Evolutionary conservation across 2,329 filamentous ascomycete species (phyloP).

Genomic region (Fusarium sp.): DNA sequence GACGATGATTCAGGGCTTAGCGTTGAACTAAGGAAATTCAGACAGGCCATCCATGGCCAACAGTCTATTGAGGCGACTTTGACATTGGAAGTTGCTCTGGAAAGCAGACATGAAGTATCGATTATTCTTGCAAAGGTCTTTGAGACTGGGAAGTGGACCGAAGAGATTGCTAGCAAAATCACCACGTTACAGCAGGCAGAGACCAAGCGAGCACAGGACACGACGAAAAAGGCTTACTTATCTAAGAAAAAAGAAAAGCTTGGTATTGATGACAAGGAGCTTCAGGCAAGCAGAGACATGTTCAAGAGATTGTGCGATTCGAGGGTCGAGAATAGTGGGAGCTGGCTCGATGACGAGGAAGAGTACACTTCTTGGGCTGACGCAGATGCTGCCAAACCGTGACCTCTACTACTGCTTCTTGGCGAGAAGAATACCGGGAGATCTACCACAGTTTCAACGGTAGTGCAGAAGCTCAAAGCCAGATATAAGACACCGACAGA

Average conservation of each 20-base stretch:
- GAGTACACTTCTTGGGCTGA: not conserved
- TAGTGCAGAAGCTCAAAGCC: not conserved
- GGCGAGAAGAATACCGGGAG: not conserved
- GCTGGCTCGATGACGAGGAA: not conserved
- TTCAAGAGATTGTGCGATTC: not conserved
- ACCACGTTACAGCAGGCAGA: not conserved
- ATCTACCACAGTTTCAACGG: not conserved
- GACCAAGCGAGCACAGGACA: not conserved
- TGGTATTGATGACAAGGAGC: not conserved
- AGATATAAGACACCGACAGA: not conserved
- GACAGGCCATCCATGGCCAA: not conserved
- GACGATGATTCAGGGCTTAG: not conserved
- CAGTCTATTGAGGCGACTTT: not conserved
- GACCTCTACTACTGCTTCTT: not conserved
- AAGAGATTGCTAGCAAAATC: not conserved
- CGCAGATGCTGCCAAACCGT: not conserved
- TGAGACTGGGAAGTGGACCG: not conserved
- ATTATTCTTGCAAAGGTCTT: not conserved
- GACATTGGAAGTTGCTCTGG: not conserved
- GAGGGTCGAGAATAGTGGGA: not conserved
- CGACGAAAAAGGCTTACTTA: not conserved
- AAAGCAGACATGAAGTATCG: not conserved
- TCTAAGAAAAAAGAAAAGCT: not conserved
- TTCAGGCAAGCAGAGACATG: not conserved
- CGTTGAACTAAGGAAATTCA: not conserved